Conservation (phyloP, 768 basidiomycete species). For the Udeniomyces megalosporus region DNA sequence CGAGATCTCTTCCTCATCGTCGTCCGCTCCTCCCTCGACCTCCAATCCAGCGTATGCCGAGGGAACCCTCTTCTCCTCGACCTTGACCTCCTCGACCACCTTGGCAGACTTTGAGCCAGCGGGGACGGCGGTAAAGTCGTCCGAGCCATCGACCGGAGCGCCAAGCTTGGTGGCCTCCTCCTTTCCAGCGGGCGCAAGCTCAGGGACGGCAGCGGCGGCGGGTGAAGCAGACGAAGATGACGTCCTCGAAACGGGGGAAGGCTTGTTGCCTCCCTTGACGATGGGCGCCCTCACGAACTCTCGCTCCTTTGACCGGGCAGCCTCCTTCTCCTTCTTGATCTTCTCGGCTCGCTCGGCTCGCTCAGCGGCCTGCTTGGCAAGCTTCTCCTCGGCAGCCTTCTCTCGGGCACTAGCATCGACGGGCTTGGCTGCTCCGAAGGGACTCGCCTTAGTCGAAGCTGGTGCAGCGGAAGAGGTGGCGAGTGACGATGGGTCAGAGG, state of each 20-base stretch:
- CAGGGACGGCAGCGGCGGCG: neutral
- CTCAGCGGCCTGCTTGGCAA: slow-evolving; percentile 23
- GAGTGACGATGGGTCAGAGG: slow-evolving; percentile 37
- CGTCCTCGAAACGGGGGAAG: neutral
- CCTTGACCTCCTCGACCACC: slow-evolving; percentile 38
- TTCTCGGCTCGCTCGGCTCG: slow-evolving; percentile 17
- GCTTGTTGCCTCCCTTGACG: neutral
- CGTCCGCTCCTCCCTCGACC: slow-evolving; percentile 24
- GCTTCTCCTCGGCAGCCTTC: slow-evolving; percentile 25
- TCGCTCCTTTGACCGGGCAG: neutral
- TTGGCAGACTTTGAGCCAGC: slow-evolving; percentile 16
- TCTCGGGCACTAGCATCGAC: slow-evolving; percentile 69
- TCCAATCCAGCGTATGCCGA: slow-evolving; percentile 14
- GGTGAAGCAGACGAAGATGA: neutral
- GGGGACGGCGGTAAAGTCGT: neutral
- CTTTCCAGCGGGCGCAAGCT: neutral
- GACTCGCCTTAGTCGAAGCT: slow-evolving; percentile 42
- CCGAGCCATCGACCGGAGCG: neutral
- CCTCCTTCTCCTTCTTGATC: slow-evolving; percentile 16
- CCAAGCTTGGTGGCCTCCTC: neutral
- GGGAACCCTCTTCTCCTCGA: neutral
- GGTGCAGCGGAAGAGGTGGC: slow-evolving; percentile 33
- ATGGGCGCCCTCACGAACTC: neutral
- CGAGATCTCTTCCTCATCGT: slow-evolving; percentile 26
- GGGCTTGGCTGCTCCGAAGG: slow-evolving; percentile 81